A percentile compares a stretch with the other conserved stretches of the same genome.
Conservation (phyloP, 768 basidiomycete species). For the Collybia mongolica region DNA sequence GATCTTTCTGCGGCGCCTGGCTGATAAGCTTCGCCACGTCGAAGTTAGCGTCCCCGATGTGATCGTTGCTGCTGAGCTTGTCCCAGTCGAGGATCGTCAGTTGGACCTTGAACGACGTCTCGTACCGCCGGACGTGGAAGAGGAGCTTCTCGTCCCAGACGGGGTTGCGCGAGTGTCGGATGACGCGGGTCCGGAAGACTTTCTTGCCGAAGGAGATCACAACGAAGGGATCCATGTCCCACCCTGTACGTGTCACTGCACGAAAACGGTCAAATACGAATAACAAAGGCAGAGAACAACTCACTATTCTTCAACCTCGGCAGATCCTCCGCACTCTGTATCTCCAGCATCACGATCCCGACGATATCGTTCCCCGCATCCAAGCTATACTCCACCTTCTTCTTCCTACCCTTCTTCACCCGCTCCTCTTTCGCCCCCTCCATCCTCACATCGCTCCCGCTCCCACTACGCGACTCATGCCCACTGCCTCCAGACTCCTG, state of each 20-base stretch:
- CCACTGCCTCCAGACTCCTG: too few species aligned
- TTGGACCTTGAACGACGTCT: conserved; percentile 74
- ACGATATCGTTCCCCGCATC: conserved; percentile 77
- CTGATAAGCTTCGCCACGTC: conserved; percentile 50
- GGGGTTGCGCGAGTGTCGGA: conserved; percentile 81
- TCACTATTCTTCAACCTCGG: conserved; percentile 85
- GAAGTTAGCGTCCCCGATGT: conserved; percentile 71
- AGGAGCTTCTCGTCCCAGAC: conserved; percentile 94
- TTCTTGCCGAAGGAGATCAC: conserved; percentile 97
- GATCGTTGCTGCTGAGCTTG: conserved; percentile 86
- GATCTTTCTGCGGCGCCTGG: conserved; percentile 63
- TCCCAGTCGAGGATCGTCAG: conserved; percentile 96
- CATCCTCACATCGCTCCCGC: neutral
- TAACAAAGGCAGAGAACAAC: conserved; percentile 25
- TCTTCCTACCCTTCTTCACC: conserved; percentile 20
- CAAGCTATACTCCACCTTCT: conserved; percentile 46
- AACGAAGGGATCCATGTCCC: conserved; percentile 98
- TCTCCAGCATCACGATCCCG: conserved; percentile 95
- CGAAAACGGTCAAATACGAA: neutral
- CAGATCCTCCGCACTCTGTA: conserved; percentile 78
- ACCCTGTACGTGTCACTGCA: conserved; percentile 80
- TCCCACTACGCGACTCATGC: too few species aligned
- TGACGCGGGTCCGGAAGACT: conserved; percentile 89
- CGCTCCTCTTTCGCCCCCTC: conserved; percentile 10
- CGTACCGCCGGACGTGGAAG: conserved; percentile 91